Evolutionary conservation across 2,329 filamentous ascomycete genomes (phyloP).

Genomic region (Chalaropsis thielavioides): DNA sequence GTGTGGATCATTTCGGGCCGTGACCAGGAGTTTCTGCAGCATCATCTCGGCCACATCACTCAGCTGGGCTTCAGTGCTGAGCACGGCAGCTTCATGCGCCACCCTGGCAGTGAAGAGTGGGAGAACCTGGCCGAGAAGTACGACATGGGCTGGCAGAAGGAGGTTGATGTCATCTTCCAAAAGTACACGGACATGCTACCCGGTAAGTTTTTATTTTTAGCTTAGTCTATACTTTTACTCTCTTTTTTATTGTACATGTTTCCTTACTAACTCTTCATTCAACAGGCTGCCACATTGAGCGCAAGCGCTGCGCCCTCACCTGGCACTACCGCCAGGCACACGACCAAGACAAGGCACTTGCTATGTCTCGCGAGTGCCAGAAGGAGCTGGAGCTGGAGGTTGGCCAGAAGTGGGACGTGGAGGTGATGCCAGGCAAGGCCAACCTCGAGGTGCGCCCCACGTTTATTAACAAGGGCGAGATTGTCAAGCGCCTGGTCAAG

Average conservation of each 20-base stretch:
- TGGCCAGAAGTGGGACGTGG: conserved; percentile 69
- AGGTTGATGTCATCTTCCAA: conserved; percentile 73
- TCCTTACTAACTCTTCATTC: not conserved
- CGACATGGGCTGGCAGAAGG: conserved; percentile 84
- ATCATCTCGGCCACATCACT: conserved; percentile 82
- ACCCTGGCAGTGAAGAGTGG: conserved; percentile 65
- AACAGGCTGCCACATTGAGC: conserved; percentile 75
- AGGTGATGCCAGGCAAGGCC: conserved; percentile 93
- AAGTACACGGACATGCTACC: conserved; percentile 76
- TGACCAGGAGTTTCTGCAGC: conserved; percentile 78
- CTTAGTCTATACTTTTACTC: not conserved
- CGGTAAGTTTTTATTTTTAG: conserved; percentile 36
- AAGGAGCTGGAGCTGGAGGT: conserved; percentile 67
- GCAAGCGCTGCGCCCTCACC: conserved; percentile 84
- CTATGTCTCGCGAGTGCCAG: conserved; percentile 68
- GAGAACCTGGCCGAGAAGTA: conserved; percentile 73
- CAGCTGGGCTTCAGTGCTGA: conserved; percentile 90
- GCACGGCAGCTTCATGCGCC: conserved; percentile 87
- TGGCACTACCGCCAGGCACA: conserved; percentile 86
- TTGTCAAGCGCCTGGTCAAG: conserved; percentile 66
- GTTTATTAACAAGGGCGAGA: conserved; percentile 97
- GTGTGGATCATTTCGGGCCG: conserved; percentile 99
- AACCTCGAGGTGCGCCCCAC: conserved; percentile 93
- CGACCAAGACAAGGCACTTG: conserved; percentile 69
- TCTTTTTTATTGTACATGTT: not conserved